Percentiles rank a stretch among this genome's conserved stretches.
Evolutionary conservation across 169 alveolate species (phyloP).

Genomic region (Theileria annulata): DNA sequence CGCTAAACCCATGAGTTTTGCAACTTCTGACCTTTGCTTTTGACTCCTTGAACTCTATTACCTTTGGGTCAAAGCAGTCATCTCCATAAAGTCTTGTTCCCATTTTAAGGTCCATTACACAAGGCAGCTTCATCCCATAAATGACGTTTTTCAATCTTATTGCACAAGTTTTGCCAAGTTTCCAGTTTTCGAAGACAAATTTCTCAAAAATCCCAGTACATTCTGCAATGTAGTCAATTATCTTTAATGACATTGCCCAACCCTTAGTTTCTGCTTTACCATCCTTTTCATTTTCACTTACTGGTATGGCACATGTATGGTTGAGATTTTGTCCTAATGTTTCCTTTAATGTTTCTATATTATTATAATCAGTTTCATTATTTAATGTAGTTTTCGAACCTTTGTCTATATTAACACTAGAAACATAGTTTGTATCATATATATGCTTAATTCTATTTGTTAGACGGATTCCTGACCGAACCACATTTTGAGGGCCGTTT

Average conservation of each 20-base stretch:
- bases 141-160: conserved; percentile 63
- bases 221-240: conserved; percentile 28
- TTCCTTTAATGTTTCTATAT: background rate
- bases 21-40: conserved; percentile 67
- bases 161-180: conserved; percentile 44
- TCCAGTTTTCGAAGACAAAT: conserved; percentile 42
- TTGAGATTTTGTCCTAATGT: background rate
- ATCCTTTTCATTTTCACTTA: background rate
- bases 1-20: conserved; percentile 71
- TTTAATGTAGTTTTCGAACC: background rate
- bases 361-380: background rate
- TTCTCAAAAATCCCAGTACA: conserved; percentile 33
- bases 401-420: background rate
- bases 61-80: conserved; percentile 55
- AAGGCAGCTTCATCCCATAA: conserved; percentile 69
- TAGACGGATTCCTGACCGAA: conserved; percentile 17
- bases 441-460: conserved; percentile 12
- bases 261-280: background rate
- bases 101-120: conserved; percentile 77
- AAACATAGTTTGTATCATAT: background rate
- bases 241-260: background rate
- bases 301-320: background rate
- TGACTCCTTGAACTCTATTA: conserved; percentile 55
- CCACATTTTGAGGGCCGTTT: conserved; percentile 25
- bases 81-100: conserved; percentile 72